Conservation (phyloP, 441 rosid species). For the Biscutella laevigata region DNA sequence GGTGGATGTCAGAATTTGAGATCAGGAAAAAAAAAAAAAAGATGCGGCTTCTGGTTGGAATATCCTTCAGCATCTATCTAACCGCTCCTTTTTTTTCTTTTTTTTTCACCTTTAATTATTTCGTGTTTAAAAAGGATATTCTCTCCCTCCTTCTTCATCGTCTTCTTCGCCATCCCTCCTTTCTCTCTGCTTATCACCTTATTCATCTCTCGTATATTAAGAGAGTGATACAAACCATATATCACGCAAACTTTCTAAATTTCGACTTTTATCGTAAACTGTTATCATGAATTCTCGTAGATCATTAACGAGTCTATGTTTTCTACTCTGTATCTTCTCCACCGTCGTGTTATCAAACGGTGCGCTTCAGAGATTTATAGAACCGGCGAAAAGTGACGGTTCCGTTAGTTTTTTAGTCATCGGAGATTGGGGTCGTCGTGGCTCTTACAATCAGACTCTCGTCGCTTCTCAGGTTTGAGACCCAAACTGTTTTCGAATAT, state of each 20-base stretch:
- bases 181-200: not conserved
- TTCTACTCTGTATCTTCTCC: slow-evolving; percentile 15
- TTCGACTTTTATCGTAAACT: too few relatives aligned
- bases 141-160: slow-evolving; percentile 18
- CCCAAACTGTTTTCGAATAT: slow-evolving; percentile 12
- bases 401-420: slow-evolving; percentile 52
- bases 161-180: slow-evolving; percentile 2
- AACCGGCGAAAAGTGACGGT: slow-evolving; percentile 36
- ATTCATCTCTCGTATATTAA: not conserved
- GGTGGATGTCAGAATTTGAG: slow-evolving; percentile 20
- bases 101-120: not conserved
- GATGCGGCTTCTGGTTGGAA: slow-evolving; percentile 31
- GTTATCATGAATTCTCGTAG: slow-evolving; percentile 18
- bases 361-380: slow-evolving; percentile 41
- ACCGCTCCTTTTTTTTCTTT: slow-evolving; percentile 23
- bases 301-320: slow-evolving; percentile 1
- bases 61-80: slow-evolving; percentile 28
- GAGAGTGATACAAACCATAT: slow-evolving; percentile 2
- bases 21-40: slow-evolving; percentile 8
- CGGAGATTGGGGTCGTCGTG: slow-evolving; percentile 84
- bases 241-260: too few relatives aligned
- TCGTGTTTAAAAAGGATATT: slow-evolving; percentile 22
- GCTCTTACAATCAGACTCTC: slow-evolving; percentile 51
- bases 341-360: slow-evolving; percentile 16
- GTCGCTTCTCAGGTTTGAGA: slow-evolving; percentile 53